phyloP scores from a whole-genome alignment of 192 early-diverging fungal species.

The Dimargaris verticillata region DNA sequence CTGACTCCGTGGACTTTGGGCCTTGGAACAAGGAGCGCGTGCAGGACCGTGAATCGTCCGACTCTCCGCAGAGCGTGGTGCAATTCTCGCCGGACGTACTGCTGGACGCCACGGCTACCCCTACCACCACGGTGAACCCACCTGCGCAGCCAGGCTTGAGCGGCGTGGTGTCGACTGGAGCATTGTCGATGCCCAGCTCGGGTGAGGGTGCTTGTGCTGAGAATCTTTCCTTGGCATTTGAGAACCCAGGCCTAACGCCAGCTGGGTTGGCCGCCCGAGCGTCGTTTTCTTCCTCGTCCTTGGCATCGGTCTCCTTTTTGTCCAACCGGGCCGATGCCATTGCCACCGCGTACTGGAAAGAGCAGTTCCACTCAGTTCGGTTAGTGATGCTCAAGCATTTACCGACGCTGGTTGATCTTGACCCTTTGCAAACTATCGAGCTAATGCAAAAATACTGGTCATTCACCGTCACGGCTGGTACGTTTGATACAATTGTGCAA shows the following conservation, averaged over 20 bases:
- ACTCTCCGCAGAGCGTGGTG: too few relatives aligned
- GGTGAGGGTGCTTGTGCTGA: neutral
- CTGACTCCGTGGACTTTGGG: neutral
- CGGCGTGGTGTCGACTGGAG: neutral
- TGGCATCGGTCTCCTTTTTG: neutral
- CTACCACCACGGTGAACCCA: neutral
- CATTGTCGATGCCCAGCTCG: neutral
- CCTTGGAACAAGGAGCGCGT: neutral
- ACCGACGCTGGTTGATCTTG: neutral
- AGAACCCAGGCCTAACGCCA: too few relatives aligned
- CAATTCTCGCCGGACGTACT: too few relatives aligned
- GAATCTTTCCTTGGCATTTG: too few relatives aligned
- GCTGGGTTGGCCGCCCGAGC: neutral
- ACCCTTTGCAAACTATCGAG: slow-evolving; percentile 1
- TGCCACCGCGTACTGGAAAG: slow-evolving; percentile 8
- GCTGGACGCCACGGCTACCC: neutral
- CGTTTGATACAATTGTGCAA: neutral
- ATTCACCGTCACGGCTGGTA: neutral
- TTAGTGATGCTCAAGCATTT: neutral
- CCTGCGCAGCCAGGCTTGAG: neutral
- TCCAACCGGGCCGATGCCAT: slow-evolving; percentile 3
- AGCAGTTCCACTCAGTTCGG: neutral
- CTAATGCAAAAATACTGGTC: slow-evolving; percentile 8
- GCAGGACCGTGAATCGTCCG: neutral
- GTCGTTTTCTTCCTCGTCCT: slow-evolving; percentile 2